Conservation (phyloP, 2,329 filamentous ascomycete genomes). For the Hymenoscyphus fraxineus region DNA sequence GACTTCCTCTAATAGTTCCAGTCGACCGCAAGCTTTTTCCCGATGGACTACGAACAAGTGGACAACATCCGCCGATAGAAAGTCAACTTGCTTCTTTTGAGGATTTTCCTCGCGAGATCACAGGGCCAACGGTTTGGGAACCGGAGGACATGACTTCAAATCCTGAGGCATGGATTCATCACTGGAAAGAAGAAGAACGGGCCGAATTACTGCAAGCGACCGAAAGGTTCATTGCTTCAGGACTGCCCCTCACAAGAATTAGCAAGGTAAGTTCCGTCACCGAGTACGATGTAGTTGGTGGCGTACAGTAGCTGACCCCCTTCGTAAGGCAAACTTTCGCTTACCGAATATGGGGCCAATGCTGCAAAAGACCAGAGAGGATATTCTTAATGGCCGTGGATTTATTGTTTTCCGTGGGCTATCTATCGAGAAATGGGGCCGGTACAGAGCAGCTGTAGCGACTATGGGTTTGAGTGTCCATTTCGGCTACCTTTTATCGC, state of each 20-base stretch:
- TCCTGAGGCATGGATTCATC: neutral
- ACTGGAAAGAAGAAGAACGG: neutral
- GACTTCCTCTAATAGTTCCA: neutral
- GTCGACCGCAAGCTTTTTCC: constrained; percentile 1
- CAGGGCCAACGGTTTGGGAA: neutral
- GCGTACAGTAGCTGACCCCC: neutral
- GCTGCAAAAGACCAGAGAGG: neutral
- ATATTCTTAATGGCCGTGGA: neutral
- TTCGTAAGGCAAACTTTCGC: neutral
- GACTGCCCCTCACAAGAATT: neutral
- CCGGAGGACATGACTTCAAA: neutral
- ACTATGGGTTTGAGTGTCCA: neutral
- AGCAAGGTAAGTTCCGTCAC: neutral
- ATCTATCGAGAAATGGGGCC: neutral
- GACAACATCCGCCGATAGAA: neutral
- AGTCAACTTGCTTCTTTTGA: neutral
- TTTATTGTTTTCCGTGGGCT: neutral
- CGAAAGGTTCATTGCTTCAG: neutral
- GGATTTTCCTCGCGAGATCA: neutral
- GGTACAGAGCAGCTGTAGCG: constrained; percentile 2
- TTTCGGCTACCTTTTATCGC: constrained; percentile 3
- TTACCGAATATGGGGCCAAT: neutral
- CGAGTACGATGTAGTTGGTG: neutral
- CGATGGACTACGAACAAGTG: constrained; percentile 1
- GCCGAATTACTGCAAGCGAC: neutral